Evolutionary conservation across 2,329 filamentous ascomycete species (phyloP), one percentile per base, ranked within the genome.

Genomic region (Aspergillus sp.): DNA sequence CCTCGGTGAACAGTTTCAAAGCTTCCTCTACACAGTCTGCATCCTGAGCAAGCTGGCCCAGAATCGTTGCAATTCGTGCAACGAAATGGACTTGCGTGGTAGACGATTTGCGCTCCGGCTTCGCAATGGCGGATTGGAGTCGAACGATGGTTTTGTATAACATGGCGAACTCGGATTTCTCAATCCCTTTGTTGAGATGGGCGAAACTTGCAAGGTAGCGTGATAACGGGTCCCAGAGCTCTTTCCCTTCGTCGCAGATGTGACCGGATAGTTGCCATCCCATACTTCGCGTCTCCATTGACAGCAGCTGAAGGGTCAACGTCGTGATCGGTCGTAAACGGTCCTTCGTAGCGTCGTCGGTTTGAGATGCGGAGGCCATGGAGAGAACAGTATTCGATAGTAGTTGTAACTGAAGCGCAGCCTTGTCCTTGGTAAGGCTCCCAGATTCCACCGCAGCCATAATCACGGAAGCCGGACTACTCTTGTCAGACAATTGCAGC

Each of bases 241-340:
- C 74, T 47, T 64, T 68, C 4, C 50, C 58, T 39, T 68, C 59
- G 32, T 76, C 66, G 17, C 65, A 67, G n/a, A 63, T 47, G 53
- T 74, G 72, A 3, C 64, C 62, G 4, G 68, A 63, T 7, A 72
- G 41, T 35, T 65, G 66, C 73, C 73, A 75, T 32, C 69, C 69
- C 49, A 66, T 59, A 38, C 58, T 63, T 37, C 67, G 63, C 49
- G 71, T 60, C 52, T 74, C 70, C 43, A 73, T 54, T 13, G 68
- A 65, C 43, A 71, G 44, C n/a, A 74, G 47, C 51, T 73, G 67
- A n/a, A 74, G 53, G n/a, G 47, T 60, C 23, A 74, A 49, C 0
- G 57, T 51, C 0, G 60, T 63, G 12, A 60, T 59, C 0, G 65
- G 63, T 46, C 62, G 68, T 12, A 61, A 25, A 17, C 52, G 49